Percentiles rank a stretch among this genome's conserved stretches.
Evolutionary conservation across 2,329 filamentous ascomycete species (phyloP).

Genomic region (Penicillium sp.): DNA sequence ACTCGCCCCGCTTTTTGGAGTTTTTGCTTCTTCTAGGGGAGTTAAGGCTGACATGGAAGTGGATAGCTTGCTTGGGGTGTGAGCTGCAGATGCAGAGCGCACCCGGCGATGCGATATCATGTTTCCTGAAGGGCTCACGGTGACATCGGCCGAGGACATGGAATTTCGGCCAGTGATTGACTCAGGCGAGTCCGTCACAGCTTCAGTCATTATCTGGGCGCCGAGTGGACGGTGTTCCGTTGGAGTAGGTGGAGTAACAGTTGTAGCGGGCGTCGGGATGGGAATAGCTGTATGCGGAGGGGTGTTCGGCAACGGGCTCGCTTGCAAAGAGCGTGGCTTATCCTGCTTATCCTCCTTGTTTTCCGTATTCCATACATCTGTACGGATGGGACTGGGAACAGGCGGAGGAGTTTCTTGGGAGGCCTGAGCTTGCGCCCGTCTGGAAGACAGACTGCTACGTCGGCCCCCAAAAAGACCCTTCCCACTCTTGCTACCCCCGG

Average conservation of each 20-base stretch:
- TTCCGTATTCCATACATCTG: constrained; percentile 17
- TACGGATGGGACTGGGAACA: constrained; percentile 33
- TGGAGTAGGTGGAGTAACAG: constrained; percentile 65
- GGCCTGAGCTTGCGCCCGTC: constrained; percentile 28
- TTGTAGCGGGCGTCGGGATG: constrained; percentile 51
- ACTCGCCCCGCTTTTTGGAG: constrained; percentile 56
- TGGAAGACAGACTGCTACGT: constrained; percentile 37
- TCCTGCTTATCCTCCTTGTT: constrained; percentile 25
- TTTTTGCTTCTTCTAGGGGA: constrained; percentile 67
- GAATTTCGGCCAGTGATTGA: constrained; percentile 29
- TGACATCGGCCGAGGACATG: constrained; percentile 46
- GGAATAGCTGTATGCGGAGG: constrained; percentile 33
- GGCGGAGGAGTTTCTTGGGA: constrained; percentile 33
- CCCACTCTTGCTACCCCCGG: constrained; percentile 42
- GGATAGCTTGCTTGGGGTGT: constrained; percentile 83
- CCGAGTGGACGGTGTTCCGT: constrained; percentile 46
- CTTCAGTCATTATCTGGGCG: constrained; percentile 31
- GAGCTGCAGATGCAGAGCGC: constrained; percentile 55
- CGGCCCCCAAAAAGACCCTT: constrained; percentile 40
- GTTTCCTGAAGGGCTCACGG: constrained; percentile 63
- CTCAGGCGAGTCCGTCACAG: constrained; percentile 42
- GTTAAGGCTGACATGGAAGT: constrained; percentile 70
- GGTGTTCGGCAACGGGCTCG: constrained; percentile 29
- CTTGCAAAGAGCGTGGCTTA: constrained; percentile 23
- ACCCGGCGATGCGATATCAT: constrained; percentile 72